Evolutionary conservation across 371 early-diverging fungal genomes (phyloP), one percentile per base, ranked within the genome.

Genomic region (Umbelopsis sp.): DNA sequence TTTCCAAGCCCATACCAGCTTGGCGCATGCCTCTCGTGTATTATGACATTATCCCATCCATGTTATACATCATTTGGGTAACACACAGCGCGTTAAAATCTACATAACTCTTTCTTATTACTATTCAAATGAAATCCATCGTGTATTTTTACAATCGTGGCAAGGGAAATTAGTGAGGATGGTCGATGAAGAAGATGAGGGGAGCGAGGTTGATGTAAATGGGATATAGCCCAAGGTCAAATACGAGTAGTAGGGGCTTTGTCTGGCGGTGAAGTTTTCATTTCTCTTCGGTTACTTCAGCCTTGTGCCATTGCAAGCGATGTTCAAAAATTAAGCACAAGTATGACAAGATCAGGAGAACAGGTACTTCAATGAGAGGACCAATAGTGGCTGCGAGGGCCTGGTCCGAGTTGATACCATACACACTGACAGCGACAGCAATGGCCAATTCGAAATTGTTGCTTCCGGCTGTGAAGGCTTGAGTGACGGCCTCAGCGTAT

Each of bases 371-470:
- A 53, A 89, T 87, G 65, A 93, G 73, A 8, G 91, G 91, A 2
- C 92, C 93, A 20, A 92, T 84, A 1, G 89, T 88, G 4, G 91
- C 84, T 10, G 89, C 88, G 45, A 92, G 70, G 0, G 92, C 91
- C 69, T 91, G 86, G 65, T 83, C 75, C 10, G 89, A 90, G 22
- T 85, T 73, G 32, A 88, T 82, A 2, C 92, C 93, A 71, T 81
- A 93, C 0, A 83, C 84, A 3, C 90, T 89, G 8, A 90, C 82
- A 1, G 91, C 89, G 0, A 93, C 88, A 37, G 92, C 92, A 63
- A 93, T 91, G 38, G 93, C 92, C 18, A 93, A 72, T 66, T 93
- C 93, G 74, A 93, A 93, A 51, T 91, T 91, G 72, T 92, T 92
- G 68, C 86, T 84, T 6, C 89, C 82, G 0, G 92, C 91, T 0